Evolutionary conservation across 352 stramenopile species (phyloP), one percentile per base, ranked within the genome.

Genomic region (Globisporangium middletonii): DNA sequence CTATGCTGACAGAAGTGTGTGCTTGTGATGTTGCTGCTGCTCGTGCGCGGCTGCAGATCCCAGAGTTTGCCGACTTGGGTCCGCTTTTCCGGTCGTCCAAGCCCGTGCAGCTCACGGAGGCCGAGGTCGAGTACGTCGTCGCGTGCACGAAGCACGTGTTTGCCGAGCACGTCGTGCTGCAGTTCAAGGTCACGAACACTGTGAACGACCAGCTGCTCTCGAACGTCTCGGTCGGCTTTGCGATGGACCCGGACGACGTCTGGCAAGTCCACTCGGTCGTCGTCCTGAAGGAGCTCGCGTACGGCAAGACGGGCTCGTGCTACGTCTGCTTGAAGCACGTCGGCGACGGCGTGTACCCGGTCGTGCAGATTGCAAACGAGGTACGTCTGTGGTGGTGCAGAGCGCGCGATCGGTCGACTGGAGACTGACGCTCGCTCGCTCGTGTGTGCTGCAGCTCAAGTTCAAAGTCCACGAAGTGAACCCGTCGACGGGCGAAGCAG

Each of bases 131-230:
- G 82, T 99, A 99, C 71, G 88, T 98, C 43, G 96, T 99, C 37
- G 87, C 77, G 59, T 98, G 91, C 66, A 89, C 93, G 52, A 99
- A 99, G 75, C 97, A 99, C 69, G 89, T 99, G 44, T 98, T 99
- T 51, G 69, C 89, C 19, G 72, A 94, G 43, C 92, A 99, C 71
- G 80, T 99, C 50, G 96, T 99, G 18, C 64, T 94, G 13, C 83
- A 99, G 81, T 99, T 99, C 68, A 90, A 86, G 45, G 89, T 99
- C 57, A 83, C 96, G 51, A 99, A 99, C 82, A 99, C 97, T 0
- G 95, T 99, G 53, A 96, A 98, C 53, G 95, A 99, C 59, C 96
- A 99, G 79, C 79, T 97, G 33, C 77, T 99, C 55, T 86, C 92
- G 3, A 95, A 99, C 64, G 91, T 98, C 23, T 94, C 77, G 6